Percentiles rank a stretch among this genome's conserved stretches.
These are phyloP conservation scores for Paramecium tetraurelia DNA, from an alignment of 73 alveolate genomes.

Conservation along the genomic window DNA sequence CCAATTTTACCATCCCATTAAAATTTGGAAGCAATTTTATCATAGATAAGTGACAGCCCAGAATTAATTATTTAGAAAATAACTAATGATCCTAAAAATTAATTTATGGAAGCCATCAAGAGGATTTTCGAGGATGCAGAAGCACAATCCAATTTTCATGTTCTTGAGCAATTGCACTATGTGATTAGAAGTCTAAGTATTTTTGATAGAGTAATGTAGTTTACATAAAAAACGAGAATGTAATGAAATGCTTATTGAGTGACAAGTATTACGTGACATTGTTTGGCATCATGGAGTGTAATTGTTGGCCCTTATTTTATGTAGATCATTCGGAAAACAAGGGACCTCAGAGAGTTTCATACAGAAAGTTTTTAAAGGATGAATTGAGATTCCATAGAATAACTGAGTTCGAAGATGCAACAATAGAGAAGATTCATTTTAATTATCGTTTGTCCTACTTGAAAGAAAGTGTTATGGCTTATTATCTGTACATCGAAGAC, in stretches of 20 bases:
- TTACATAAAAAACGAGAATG: conserved; percentile 15
- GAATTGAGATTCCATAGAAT: not conserved
- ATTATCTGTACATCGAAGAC: conserved; percentile 24
- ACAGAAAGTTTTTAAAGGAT: not conserved
- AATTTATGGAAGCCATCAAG: not conserved
- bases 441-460: conserved; percentile 29
- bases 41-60: conserved; percentile 16
- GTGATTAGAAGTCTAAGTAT: conserved; percentile 7
- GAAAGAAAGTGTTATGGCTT: conserved; percentile 50
- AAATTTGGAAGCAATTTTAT: conserved; percentile 22
- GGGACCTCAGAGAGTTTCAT: not conserved
- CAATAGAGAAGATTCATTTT: not conserved
- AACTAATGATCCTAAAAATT: not conserved
- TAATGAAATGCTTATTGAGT: not conserved
- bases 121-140: conserved; percentile 33
- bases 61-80: not conserved
- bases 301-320: too few species aligned
- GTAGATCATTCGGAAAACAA: conserved; percentile 22
- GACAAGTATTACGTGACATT: conserved; percentile 12
- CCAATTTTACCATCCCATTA: not conserved
- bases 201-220: not conserved
- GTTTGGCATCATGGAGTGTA: conserved; percentile 46
- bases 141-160: not conserved
- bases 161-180: conserved; percentile 8
- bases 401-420: not conserved